phyloP scores from a whole-genome alignment of 1,284 basidiomycete species.

The Moesziomyces sp. region DNA sequence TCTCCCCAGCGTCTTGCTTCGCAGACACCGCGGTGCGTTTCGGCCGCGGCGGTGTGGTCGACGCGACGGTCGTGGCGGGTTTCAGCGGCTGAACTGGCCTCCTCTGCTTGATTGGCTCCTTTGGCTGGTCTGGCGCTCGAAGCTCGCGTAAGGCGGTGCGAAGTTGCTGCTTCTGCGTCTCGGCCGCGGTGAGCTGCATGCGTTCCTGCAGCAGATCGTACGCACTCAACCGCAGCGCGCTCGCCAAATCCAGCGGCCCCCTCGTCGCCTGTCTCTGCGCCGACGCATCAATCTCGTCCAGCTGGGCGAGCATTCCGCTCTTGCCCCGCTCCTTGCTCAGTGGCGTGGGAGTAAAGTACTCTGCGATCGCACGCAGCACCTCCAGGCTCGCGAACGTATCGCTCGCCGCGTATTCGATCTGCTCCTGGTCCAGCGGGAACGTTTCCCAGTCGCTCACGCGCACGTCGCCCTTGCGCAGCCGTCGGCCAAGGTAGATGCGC shows the following conservation, averaged over 20 bases:
- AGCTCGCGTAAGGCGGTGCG: constrained; percentile 22
- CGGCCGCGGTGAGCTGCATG: neutral
- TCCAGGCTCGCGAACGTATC: constrained; percentile 58
- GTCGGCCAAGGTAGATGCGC: constrained; percentile 44
- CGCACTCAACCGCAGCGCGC: constrained; percentile 24
- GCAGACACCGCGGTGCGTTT: neutral
- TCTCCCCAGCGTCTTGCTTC: neutral
- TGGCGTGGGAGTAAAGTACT: constrained; percentile 11
- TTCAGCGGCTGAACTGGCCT: neutral
- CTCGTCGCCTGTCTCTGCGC: neutral
- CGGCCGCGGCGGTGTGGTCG: neutral
- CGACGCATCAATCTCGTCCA: constrained; percentile 6
- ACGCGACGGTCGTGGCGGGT: too few relatives aligned
- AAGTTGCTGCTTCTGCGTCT: constrained; percentile 8
- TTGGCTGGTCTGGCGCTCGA: neutral
- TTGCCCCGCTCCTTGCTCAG: neutral
- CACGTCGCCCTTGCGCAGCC: constrained; percentile 48
- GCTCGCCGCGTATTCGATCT: constrained; percentile 59
- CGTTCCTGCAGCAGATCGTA: constrained; percentile 28
- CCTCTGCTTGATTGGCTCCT: neutral
- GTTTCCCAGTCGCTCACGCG: constrained; percentile 52
- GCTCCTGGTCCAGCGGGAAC: constrained; percentile 26
- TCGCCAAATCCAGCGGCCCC: constrained; percentile 10
- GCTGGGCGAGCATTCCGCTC: constrained; percentile 7
- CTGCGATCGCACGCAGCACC: constrained; percentile 36